phyloP scores from a whole-genome alignment of 768 basidiomycete species.

The Collybia sordida region DNA sequence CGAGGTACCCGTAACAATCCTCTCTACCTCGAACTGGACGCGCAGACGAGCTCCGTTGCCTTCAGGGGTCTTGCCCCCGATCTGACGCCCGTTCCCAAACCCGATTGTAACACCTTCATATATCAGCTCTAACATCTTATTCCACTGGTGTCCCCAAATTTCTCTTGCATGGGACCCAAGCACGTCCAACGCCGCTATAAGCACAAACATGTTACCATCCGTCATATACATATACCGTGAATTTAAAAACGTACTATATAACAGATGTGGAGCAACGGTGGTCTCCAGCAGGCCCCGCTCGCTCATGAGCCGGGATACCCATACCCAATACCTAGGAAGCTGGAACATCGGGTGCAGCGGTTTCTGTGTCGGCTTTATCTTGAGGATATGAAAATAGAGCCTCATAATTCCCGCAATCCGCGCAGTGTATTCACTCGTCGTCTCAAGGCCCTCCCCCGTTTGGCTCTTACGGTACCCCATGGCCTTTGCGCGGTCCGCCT shows the following conservation, averaged over 20 bases:
- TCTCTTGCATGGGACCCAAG: constrained; percentile 58
- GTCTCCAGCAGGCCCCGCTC: constrained; percentile 51
- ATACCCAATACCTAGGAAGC: constrained; percentile 67
- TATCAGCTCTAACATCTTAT: constrained; percentile 66
- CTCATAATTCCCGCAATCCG: constrained; percentile 81
- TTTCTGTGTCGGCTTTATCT: constrained; percentile 33
- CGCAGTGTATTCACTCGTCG: constrained; percentile 55
- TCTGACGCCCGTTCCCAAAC: constrained; percentile 41
- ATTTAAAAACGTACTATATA: constrained; percentile 53
- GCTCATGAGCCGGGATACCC: constrained; percentile 63
- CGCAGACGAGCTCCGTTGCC: constrained; percentile 65
- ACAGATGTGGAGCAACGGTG: constrained; percentile 62
- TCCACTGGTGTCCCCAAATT: constrained; percentile 79
- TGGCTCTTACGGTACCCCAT: constrained; percentile 53
- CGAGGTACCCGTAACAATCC: constrained; percentile 38
- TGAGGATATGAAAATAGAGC: constrained; percentile 79
- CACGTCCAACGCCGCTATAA: constrained; percentile 68
- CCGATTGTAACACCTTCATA: constrained; percentile 64
- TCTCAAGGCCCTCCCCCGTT: constrained; percentile 47
- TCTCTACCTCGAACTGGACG: constrained; percentile 65
- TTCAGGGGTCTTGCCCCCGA: constrained; percentile 62
- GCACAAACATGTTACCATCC: no score
- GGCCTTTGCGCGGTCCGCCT: constrained; percentile 43
- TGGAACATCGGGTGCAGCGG: constrained; percentile 58
- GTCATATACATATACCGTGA: neutral